Percentiles rank a stretch among this genome's conserved stretches.
Conservation (phyloP, 768 basidiomycete species). For the Termitomyces sp. region DNA sequence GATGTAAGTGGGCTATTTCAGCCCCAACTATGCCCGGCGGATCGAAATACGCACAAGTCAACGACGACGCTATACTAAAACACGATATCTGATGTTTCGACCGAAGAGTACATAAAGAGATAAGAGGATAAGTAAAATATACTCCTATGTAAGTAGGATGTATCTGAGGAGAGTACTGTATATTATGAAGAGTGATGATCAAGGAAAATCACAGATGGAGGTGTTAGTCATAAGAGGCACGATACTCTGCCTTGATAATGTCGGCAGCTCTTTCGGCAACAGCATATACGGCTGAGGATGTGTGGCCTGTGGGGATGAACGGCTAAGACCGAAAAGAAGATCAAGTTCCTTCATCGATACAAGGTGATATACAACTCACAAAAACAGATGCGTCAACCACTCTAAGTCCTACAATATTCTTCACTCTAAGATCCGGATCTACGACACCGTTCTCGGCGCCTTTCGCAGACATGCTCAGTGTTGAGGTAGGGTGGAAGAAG, state of each 20-base stretch:
- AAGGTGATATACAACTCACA: neutral
- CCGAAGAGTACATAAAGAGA: neutral
- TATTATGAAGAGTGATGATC: neutral
- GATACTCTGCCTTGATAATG: constrained; percentile 11
- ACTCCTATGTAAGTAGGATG: neutral
- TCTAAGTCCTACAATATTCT: constrained; percentile 21
- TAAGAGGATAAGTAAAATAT: neutral
- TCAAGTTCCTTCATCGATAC: neutral
- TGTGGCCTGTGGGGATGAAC: constrained; percentile 16
- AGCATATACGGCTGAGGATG: constrained; percentile 15
- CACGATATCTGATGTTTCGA: neutral
- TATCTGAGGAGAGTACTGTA: neutral
- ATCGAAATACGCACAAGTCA: neutral
- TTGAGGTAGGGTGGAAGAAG: constrained; percentile 10
- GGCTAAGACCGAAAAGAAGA: constrained; percentile 8
- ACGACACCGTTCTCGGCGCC: constrained; percentile 22
- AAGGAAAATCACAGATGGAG: neutral
- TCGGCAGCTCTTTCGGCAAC: constrained; percentile 21
- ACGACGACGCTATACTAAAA: neutral
- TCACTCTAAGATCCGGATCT: constrained; percentile 25
- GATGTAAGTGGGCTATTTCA: neutral
- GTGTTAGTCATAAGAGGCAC: neutral
- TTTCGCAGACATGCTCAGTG: constrained; percentile 21
- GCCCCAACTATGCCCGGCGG: neutral
- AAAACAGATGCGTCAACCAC: constrained; percentile 29